Evolutionary conservation across 306 rosid genomes (phyloP).

Genomic region (Cicer arietinum): DNA sequence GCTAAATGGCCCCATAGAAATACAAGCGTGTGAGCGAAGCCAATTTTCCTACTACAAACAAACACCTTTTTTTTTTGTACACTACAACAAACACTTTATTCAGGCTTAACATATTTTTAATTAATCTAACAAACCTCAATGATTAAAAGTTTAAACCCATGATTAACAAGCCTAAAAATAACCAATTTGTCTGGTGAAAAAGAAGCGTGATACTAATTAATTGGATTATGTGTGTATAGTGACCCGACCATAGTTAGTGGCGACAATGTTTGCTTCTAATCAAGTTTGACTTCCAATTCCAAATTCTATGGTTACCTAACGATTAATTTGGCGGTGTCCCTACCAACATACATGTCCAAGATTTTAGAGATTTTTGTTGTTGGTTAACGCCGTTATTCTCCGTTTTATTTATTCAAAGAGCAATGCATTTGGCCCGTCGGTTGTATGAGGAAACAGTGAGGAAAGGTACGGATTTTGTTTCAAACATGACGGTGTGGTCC

Average conservation of each 20-base stretch:
- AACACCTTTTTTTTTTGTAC: background rate
- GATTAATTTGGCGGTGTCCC: slow-evolving; percentile 67
- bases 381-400: slow-evolving; percentile 39
- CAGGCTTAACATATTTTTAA: slow-evolving; percentile 2
- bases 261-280: slow-evolving; percentile 53
- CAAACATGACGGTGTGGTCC: slow-evolving; percentile 28
- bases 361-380: slow-evolving; percentile 47
- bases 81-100: slow-evolving; percentile 36
- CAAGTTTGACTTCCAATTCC: slow-evolving; percentile 44
- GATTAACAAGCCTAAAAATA: slow-evolving; percentile 49
- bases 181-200: slow-evolving; percentile 52
- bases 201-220: slow-evolving; percentile 40
- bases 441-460: slow-evolving; percentile 42
- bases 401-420: slow-evolving; percentile 9
- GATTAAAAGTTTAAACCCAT: slow-evolving; percentile 64
- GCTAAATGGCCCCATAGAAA: slow-evolving; percentile 22
- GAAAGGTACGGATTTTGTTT: slow-evolving; percentile 33
- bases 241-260: slow-evolving; percentile 65
- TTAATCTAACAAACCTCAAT: slow-evolving; percentile 56
- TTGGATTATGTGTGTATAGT: slow-evolving; percentile 31
- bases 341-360: slow-evolving; percentile 47
- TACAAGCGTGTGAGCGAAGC: slow-evolving; percentile 48
- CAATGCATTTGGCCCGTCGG: slow-evolving; percentile 56
- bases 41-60: slow-evolving; percentile 12
- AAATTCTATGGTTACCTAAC: slow-evolving; percentile 55